These are phyloP conservation scores for Ustilago bromivora DNA, from an alignment of 1,284 basidiomycete species.

Conservation along the genomic window DNA sequence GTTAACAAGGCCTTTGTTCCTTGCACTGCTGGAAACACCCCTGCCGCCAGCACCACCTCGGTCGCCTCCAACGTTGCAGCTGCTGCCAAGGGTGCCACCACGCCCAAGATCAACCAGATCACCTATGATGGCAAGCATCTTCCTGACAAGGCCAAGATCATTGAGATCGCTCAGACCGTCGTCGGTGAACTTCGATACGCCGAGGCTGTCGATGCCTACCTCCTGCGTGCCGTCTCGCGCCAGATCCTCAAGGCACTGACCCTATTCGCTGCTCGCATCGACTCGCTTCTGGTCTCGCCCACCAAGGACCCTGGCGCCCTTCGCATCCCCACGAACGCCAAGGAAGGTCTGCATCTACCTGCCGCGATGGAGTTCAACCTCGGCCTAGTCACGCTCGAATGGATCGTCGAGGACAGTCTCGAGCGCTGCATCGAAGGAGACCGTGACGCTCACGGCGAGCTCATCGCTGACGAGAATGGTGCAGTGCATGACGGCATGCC, in stretches of 20 bases:
- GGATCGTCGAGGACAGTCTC: slow-evolving; percentile 68
- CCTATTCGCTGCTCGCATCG: slow-evolving; percentile 67
- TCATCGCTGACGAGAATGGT: slow-evolving; percentile 56
- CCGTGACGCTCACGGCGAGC: slow-evolving; percentile 48
- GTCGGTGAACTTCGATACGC: slow-evolving; percentile 65
- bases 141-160: slow-evolving; percentile 58
- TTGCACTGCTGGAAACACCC: slow-evolving; percentile 31
- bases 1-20: slow-evolving; percentile 67
- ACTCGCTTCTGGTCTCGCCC: slow-evolving; percentile 62
- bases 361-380: slow-evolving; percentile 67
- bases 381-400: slow-evolving; percentile 63
- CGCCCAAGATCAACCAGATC: slow-evolving; percentile 58
- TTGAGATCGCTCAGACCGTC: slow-evolving; percentile 63
- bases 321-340: slow-evolving; percentile 57
- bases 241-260: slow-evolving; percentile 67
- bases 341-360: slow-evolving; percentile 56
- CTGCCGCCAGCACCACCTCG: slow-evolving; percentile 25
- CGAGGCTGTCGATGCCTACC: slow-evolving; percentile 61
- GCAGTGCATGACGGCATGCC: slow-evolving; percentile 60
- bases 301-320: slow-evolving; percentile 54
- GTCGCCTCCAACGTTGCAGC: slow-evolving; percentile 51
- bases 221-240: slow-evolving; percentile 66
- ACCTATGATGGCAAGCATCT: slow-evolving; percentile 61
- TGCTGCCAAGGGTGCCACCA: slow-evolving; percentile 42
- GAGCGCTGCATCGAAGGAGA: slow-evolving; percentile 67